Percentiles rank a stretch among this genome's conserved stretches.
These are phyloP conservation scores for Microbotryum saponariae DNA, from an alignment of 1,284 basidiomycete genomes.

Conservation along the genomic window DNA sequence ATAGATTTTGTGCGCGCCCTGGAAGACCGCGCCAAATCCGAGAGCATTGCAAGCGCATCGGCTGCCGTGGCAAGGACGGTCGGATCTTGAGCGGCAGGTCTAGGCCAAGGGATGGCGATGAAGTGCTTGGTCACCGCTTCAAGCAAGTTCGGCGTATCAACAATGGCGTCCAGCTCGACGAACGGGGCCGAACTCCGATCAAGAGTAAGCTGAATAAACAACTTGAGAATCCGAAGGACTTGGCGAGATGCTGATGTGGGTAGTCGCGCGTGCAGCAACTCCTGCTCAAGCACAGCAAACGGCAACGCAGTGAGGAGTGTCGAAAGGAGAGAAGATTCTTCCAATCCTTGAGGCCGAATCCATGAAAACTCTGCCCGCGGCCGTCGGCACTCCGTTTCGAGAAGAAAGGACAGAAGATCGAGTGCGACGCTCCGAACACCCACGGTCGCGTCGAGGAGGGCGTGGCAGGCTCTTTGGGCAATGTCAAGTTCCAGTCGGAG, in stretches of 20 bases:
- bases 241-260: conserved; percentile 51
- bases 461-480: conserved; percentile 4
- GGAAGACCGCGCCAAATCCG: conserved; percentile 56
- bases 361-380: neutral
- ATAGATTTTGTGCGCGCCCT: conserved; percentile 59
- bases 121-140: conserved; percentile 8
- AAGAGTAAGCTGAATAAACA: conserved; percentile 54
- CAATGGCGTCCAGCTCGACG: neutral
- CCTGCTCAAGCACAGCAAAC: conserved; percentile 49
- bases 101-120: conserved; percentile 15
- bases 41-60: conserved; percentile 54
- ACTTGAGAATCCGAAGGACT: conserved; percentile 53
- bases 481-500: neutral
- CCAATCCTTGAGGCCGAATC: conserved; percentile 5
- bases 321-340: conserved; percentile 2
- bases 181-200: conserved; percentile 37
- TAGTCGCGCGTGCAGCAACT: conserved; percentile 45
- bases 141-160: conserved; percentile 5
- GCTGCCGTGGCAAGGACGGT: neutral
- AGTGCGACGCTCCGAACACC: conserved; percentile 9
- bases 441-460: conserved; percentile 15
- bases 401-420: conserved; percentile 1
- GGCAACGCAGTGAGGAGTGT: conserved; percentile 35
- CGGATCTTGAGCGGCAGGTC: neutral
- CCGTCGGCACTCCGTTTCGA: conserved; percentile 1